Conservation (phyloP, 306 rosid genomes). For the Quercus robur region DNA sequence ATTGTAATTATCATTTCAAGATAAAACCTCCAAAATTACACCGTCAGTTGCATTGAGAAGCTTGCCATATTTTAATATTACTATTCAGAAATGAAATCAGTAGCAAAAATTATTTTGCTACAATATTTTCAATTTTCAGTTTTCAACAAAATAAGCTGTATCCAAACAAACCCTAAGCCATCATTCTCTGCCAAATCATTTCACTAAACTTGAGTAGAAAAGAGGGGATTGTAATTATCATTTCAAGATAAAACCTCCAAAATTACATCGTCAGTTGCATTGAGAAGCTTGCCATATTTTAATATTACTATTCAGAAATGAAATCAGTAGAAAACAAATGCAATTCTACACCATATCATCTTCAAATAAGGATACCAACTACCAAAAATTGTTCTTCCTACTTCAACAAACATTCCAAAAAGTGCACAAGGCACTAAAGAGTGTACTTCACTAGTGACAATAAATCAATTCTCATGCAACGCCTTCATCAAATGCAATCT, state of each 20-base stretch:
- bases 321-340: neutral
- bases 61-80: neutral
- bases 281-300: neutral
- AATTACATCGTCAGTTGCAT: too few species aligned
- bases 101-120: too few species aligned
- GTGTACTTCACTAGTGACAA: neutral
- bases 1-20: too few species aligned
- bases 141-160: too few species aligned
- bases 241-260: too few species aligned
- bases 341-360: neutral
- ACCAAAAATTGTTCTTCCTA: neutral
- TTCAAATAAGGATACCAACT: neutral
- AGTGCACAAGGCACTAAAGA: neutral
- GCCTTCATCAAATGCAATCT: conserved; percentile 79
- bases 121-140: too few species aligned
- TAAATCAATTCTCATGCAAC: conserved; percentile 58
- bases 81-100: neutral
- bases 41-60: too few species aligned
- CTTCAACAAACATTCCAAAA: neutral
- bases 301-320: neutral
- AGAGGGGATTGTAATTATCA: too few species aligned
- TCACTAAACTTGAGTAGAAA: too few species aligned
- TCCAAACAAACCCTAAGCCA: too few species aligned
- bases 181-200: too few species aligned
- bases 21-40: too few species aligned